Conservation (phyloP, 2,329 filamentous ascomycete species). For the Ophiostoma populinum region DNA sequence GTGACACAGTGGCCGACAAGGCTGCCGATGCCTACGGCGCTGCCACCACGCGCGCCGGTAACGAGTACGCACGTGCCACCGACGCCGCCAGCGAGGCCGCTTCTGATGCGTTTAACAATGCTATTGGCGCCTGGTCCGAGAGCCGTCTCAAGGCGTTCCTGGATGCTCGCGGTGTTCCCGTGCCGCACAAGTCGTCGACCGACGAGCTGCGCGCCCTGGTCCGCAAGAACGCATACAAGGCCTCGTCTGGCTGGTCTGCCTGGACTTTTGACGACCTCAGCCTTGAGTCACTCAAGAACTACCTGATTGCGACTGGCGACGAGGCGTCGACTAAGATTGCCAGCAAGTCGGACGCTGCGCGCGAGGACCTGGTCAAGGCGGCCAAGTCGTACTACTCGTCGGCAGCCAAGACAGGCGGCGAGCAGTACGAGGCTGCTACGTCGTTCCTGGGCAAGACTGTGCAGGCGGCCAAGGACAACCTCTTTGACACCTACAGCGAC, state of each 20-base stretch:
- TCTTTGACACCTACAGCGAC: conserved; percentile 59
- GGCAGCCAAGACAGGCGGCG: conserved; percentile 40
- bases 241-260: conserved; percentile 45
- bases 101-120: conserved; percentile 49
- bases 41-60: conserved; percentile 58
- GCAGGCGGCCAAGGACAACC: conserved; percentile 41
- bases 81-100: conserved; percentile 44
- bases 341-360: conserved; percentile 45
- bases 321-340: conserved; percentile 39
- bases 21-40: conserved; percentile 44
- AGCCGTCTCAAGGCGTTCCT: conserved; percentile 63
- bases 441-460: conserved; percentile 52
- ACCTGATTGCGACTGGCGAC: conserved; percentile 34
- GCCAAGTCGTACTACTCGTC: conserved; percentile 43
- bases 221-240: conserved; percentile 56
- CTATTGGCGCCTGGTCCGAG: conserved; percentile 50
- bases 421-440: conserved; percentile 48
- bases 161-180: conserved; percentile 58
- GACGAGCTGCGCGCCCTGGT: conserved; percentile 61
- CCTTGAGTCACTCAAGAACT: conserved; percentile 48
- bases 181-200: conserved; percentile 52
- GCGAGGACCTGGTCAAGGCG: conserved; percentile 55
- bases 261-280: conserved; percentile 73
- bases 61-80: conserved; percentile 61
- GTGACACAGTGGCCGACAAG: conserved; percentile 43